Percentiles rank a stretch among this genome's conserved stretches.
Evolutionary conservation across 1,284 basidiomycete genomes (phyloP).

Genomic region (Malassezia cuniculi): DNA sequence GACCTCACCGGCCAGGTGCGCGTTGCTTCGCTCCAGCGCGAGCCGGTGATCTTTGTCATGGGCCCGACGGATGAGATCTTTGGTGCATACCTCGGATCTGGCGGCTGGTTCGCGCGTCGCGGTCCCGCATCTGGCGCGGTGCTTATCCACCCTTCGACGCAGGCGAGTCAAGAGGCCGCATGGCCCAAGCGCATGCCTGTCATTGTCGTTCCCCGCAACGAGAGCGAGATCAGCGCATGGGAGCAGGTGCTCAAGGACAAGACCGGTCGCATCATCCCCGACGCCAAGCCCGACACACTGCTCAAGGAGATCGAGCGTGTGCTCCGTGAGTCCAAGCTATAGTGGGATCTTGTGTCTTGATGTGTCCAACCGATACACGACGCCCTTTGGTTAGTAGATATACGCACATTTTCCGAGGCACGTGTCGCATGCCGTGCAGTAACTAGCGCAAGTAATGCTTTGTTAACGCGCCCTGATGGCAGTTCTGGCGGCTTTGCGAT

Average conservation of each 20-base stretch:
- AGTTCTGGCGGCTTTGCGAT: constrained; percentile 68
- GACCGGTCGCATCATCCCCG: too few species aligned
- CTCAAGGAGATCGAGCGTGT: constrained; percentile 13
- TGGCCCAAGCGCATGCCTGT: constrained; percentile 13
- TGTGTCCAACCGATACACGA: constrained; percentile 32
- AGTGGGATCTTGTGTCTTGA: neutral
- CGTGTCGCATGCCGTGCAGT: constrained; percentile 73
- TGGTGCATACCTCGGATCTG: constrained; percentile 8
- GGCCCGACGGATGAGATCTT: constrained; percentile 1
- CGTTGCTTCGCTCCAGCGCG: constrained; percentile 11
- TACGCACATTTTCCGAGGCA: constrained; percentile 41
- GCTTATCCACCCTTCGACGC: constrained; percentile 6
- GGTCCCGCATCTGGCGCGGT: constrained; percentile 12
- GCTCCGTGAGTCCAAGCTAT: constrained; percentile 10
- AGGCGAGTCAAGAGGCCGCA: constrained; percentile 2
- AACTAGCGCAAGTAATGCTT: constrained; percentile 78
- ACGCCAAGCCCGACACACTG: too few species aligned
- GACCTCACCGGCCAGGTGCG: constrained; percentile 12
- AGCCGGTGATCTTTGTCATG: constrained; percentile 13
- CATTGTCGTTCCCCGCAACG: constrained; percentile 2
- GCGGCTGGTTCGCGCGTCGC: constrained; percentile 8
- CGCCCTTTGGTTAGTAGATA: constrained; percentile 17
- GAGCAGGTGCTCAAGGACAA: neutral
- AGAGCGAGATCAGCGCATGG: constrained; percentile 1
- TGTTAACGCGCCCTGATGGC: constrained; percentile 76